Base-by-base conservation (phyloP, 352 stramenopile species). In the Phytophthora sp. region DNA sequence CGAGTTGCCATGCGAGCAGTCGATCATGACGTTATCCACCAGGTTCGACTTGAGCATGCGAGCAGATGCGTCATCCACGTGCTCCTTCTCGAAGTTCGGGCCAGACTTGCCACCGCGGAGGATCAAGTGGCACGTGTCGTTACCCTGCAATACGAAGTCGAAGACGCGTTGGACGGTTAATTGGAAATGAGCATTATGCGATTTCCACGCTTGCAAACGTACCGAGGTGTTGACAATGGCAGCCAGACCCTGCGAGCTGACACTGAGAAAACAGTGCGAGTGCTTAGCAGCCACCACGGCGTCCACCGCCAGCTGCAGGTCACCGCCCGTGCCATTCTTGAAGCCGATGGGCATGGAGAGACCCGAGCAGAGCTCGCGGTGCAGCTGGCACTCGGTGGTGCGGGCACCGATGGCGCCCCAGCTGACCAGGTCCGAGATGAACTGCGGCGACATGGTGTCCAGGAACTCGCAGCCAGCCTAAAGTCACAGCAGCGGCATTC, bases 311-410 rank as follows among this genome's bases (percentile, higher is more conserved):
- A 97, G 52, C 66, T 97, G 84, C 71, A 96, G 63, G 21, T 87
- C 88, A 43, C 89, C 89, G 37, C 89, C 84, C 48, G 89, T 96
- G 72, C 88, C 89, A 66, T 97, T 97, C 75, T 97, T 97, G 73
- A 97, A 97, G 61, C 89, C 89, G n/a, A 97, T 91, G 11, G 89
- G 88, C 87, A 95, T 96, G 28, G 87, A 96, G 4, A 97, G 71
- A 41, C 89, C 89, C 26, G 87, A 96, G 55, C 88, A 94, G 48
- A 97, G 84, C 63, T 97, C 89, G 35, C 89, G 88, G 68, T 97
- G 89, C 46, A 97, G 62, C 66, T 97, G 89, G 54, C 85, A 95
- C 74, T 97, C 89, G 61, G 89, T 97, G 24, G 89, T 97, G 46
- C 89, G 83, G 7, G 89, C 89, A n/a, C 89, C 89, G n/a, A 97